Evolutionary conservation across 2,329 filamentous ascomycete species (phyloP), one percentile per base, ranked within the genome.

Genomic region (Colletotrichum truncatum): DNA sequence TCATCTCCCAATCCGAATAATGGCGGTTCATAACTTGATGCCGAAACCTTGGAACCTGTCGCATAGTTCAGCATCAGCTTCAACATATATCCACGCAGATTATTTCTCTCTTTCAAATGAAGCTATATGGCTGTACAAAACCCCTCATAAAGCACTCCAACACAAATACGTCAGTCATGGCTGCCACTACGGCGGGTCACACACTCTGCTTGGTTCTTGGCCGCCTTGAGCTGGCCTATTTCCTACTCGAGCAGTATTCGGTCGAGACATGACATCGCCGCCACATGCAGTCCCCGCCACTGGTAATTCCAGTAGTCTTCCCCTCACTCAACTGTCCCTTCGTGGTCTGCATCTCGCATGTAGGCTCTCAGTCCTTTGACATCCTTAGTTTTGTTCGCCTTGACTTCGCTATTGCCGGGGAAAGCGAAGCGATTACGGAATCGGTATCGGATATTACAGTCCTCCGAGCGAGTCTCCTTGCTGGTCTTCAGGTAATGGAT

Each of bases 401-500:
- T 82, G 23, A 83, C 77, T 67, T 82, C 77, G 26, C 82, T 81
- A 73, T 82, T 76, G 12, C 74, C 75, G 26, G 80, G 69, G 68
- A 76, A 80, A 10, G 76, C 76, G 67, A 78, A 80, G 7, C 75
- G 70, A 67, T 80, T 81, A 46, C 70, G 71, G 64, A 76, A 73
- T 21, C 74, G 71, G 66, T 77, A 77, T 36, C 68, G 67, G 49
- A 77, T 74, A 7, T 74, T 69, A 69, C 75, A 76, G 49, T 74
- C 67, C 60, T 76, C 73, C 43, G 69, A 77, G 5, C 75, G 72
- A 25, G 76, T 75, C 39, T 75, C 67, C 63, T 76, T 75, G 67
- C 77, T 75, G 11, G 73, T 69, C 68, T 78, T 78, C 62, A 78
- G 73, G 71, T 76, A 77, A 60, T 76, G 74, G 38, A 77, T 76